phyloP scores from a whole-genome alignment of 768 basidiomycete species.

The Heimioporus sp. region DNA sequence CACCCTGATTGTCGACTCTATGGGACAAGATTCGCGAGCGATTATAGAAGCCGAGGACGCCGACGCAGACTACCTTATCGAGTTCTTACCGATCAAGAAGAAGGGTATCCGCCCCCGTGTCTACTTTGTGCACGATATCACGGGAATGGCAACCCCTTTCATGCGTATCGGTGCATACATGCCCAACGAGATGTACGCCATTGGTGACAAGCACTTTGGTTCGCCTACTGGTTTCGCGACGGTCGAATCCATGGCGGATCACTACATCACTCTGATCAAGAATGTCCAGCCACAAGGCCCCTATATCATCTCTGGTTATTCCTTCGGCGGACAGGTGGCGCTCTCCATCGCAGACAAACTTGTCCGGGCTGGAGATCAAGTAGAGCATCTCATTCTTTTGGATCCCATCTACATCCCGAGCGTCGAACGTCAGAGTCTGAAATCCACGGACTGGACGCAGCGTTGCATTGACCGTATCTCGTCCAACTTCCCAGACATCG shows the following conservation, averaged over 20 bases:
- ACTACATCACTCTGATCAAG: constrained; percentile 30
- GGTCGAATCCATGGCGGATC: constrained; percentile 31
- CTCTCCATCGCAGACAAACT: constrained; percentile 27
- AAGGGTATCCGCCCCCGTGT: constrained; percentile 26
- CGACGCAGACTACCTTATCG: constrained; percentile 28
- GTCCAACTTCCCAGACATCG: constrained; percentile 31
- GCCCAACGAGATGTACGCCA: constrained; percentile 34
- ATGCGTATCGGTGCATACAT: constrained; percentile 33
- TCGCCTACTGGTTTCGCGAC: constrained; percentile 27
- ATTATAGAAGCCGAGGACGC: constrained; percentile 31
- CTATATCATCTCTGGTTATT: constrained; percentile 26
- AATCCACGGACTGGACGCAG: constrained; percentile 31
- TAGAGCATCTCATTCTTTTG: constrained; percentile 26
- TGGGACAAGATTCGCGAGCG: constrained; percentile 27
- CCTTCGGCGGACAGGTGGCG: constrained; percentile 30
- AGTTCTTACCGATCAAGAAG: constrained; percentile 32
- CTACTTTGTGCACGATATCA: constrained; percentile 32
- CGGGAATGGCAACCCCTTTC: constrained; percentile 31
- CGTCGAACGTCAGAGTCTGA: constrained; percentile 25
- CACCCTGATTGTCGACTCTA: constrained; percentile 24
- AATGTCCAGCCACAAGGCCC: constrained; percentile 25
- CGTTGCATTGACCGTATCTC: constrained; percentile 30
- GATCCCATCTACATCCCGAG: constrained; percentile 31
- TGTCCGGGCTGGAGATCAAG: constrained; percentile 19
- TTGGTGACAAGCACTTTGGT: constrained; percentile 31